These are phyloP conservation scores for Penicillium daleae DNA, from an alignment of 495 filamentous ascomycete genomes.

Conservation along the genomic window DNA sequence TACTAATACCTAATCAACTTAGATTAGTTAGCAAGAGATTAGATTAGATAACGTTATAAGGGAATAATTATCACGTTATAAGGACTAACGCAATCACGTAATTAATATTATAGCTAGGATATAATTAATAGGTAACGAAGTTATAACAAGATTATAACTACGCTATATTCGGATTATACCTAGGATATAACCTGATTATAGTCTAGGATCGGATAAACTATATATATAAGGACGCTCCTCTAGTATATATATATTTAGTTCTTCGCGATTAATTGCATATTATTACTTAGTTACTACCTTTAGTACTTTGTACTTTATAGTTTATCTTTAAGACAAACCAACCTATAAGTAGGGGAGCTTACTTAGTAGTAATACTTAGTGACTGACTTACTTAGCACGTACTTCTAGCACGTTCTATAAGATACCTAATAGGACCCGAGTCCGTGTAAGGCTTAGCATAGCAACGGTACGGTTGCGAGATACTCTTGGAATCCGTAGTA, in stretches of 20 bases:
- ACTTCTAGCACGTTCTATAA: neutral
- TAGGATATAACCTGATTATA: too few species aligned
- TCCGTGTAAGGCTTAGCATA: slow-evolving; percentile 8
- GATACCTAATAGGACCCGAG: slow-evolving; percentile 4
- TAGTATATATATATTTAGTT: too few species aligned
- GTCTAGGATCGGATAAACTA: neutral
- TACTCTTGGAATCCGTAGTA: slow-evolving; percentile 6
- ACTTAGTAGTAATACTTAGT: slow-evolving; percentile 1
- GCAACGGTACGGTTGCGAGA: slow-evolving; percentile 11
- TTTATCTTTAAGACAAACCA: neutral
- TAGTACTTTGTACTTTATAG: neutral
- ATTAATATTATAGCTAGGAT: too few species aligned
- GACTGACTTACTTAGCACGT: slow-evolving; percentile 1
- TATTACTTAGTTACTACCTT: slow-evolving; percentile 5
- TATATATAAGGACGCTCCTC: neutral
- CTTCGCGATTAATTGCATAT: neutral
- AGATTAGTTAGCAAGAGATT: too few species aligned
- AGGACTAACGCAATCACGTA: too few species aligned
- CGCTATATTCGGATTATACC: too few species aligned
- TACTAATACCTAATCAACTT: too few species aligned
- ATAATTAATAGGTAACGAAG: too few species aligned
- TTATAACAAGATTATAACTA: too few species aligned
- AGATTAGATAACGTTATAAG: too few species aligned
- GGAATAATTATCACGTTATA: too few species aligned
- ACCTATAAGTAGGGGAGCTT: slow-evolving; percentile 4